Conservation (phyloP, 2,329 filamentous ascomycete genomes). For the Calonectria ilicicola region DNA sequence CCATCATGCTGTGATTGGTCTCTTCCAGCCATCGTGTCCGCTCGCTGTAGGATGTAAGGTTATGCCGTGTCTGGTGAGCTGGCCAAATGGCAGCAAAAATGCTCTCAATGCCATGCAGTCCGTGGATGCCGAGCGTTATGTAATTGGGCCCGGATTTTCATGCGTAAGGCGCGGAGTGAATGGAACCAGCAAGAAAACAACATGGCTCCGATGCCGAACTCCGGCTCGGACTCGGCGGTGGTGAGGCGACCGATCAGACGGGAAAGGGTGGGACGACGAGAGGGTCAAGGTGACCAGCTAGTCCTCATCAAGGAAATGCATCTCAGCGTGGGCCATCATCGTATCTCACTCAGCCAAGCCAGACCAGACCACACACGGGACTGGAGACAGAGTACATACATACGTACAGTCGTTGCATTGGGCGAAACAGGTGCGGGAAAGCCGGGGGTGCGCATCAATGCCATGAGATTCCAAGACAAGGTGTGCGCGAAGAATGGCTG, state of each 20-base stretch:
- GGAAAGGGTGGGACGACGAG: not conserved
- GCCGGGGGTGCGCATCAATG: not conserved
- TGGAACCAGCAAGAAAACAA: not conserved
- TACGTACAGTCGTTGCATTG: not conserved
- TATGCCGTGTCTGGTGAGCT: slow-evolving; percentile 17
- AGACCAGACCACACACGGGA: too few species aligned
- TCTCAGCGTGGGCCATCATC: not conserved
- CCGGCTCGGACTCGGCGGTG: not conserved
- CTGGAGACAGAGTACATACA: not conserved
- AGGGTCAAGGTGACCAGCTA: not conserved
- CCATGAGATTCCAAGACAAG: not conserved
- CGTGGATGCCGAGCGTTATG: not conserved
- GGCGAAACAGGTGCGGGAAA: not conserved
- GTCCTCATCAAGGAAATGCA: slow-evolving; percentile 3
- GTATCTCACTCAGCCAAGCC: slow-evolving; percentile 1
- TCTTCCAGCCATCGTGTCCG: not conserved
- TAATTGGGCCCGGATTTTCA: not conserved
- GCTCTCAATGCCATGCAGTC: slow-evolving; percentile 9
- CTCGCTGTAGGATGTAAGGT: slow-evolving; percentile 5
- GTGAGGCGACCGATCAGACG: not conserved
- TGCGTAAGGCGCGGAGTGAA: not conserved
- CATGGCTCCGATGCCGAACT: not conserved
- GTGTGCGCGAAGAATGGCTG: not conserved
- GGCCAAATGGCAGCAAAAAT: slow-evolving; percentile 17
- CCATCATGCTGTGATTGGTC: slow-evolving; percentile 22